A percentile compares a stretch with the other conserved stretches of the same genome.
Evolutionary conservation across 257 asterid genomes (phyloP).

Genomic region (Cynanchum wilfordii): DNA sequence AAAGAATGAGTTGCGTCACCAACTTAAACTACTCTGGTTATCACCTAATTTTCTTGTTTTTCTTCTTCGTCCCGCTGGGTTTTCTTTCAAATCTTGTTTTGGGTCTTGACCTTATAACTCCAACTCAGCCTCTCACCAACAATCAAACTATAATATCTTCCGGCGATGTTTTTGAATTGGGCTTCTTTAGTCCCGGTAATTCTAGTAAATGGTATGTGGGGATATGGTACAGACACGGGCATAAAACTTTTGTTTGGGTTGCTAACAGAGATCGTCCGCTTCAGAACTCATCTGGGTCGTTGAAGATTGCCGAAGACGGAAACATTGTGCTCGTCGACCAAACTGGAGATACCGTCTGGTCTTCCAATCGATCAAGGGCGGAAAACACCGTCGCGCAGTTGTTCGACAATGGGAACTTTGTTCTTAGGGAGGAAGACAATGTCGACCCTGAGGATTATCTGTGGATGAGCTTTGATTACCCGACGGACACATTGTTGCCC

Average conservation of each 20-base stretch:
- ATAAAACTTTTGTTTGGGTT: slow-evolving; percentile 64
- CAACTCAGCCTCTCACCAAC: slow-evolving; percentile 19
- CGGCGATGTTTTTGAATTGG: slow-evolving; percentile 26
- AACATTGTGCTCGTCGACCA: slow-evolving; percentile 39
- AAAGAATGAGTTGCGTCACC: slow-evolving; percentile 17
- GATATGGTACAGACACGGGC: slow-evolving; percentile 31
- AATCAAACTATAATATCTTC: slow-evolving; percentile 27
- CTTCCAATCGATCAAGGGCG: slow-evolving; percentile 34
- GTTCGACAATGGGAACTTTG: slow-evolving; percentile 59
- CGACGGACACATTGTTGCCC: slow-evolving; percentile 75
- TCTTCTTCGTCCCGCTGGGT: slow-evolving; percentile 12
- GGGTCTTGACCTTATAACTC: slow-evolving; percentile 23
- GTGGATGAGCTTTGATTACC: slow-evolving; percentile 78
- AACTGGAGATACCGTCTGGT: slow-evolving; percentile 40
- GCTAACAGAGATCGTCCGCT: slow-evolving; percentile 75
- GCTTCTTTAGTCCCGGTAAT: slow-evolving; percentile 28
- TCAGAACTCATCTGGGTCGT: slow-evolving; percentile 37
- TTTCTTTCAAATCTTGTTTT: slow-evolving; percentile 11
- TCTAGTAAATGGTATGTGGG: slow-evolving; percentile 37
- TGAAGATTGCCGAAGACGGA: slow-evolving; percentile 49
- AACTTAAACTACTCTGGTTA: not conserved
- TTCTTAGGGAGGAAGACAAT: slow-evolving; percentile 39
- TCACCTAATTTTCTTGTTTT: not conserved
- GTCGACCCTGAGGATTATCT: slow-evolving; percentile 24
- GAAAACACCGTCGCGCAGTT: slow-evolving; percentile 40